Percentiles rank a stretch among this genome's conserved stretches.
Conservation (phyloP, 148 eudicot genomes). For the Diospyros lotus region DNA sequence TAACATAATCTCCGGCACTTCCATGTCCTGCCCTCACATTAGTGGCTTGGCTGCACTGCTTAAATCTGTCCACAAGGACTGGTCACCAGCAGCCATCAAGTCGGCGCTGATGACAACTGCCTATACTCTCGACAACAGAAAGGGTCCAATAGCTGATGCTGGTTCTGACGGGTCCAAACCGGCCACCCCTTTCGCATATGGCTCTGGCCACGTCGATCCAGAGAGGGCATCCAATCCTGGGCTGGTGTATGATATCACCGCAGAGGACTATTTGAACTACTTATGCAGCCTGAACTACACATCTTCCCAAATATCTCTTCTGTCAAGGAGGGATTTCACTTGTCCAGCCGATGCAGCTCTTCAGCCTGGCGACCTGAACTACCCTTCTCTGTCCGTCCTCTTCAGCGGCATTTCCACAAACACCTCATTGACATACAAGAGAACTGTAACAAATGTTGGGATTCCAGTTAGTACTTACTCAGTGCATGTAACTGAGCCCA, state of each 20-base stretch:
- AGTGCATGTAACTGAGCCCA: conserved; percentile 36
- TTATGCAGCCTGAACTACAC: conserved; percentile 57
- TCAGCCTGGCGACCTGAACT: conserved; percentile 57
- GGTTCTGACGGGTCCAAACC: conserved; percentile 24
- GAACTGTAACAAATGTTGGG: conserved; percentile 69
- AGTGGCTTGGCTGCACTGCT: conserved; percentile 59
- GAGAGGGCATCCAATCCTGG: conserved; percentile 60
- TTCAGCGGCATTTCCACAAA: conserved; percentile 22
- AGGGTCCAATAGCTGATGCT: conserved; percentile 38
- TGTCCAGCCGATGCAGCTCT: conserved; percentile 30
- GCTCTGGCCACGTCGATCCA: conserved; percentile 79
- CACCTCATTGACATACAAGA: conserved; percentile 28
- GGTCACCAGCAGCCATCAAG: conserved; percentile 76
- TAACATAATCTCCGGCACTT: conserved; percentile 69
- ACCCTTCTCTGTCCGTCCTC: conserved; percentile 59
- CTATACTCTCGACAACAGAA: conserved; percentile 35
- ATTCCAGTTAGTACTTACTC: conserved; percentile 27
- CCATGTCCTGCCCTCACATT: conserved; percentile 80
- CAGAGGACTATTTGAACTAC: conserved; percentile 45
- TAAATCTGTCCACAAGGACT: conserved; percentile 47
- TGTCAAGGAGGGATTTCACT: conserved; percentile 39
- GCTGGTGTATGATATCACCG: conserved; percentile 49
- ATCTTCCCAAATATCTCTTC: conserved; percentile 35
- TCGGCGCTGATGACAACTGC: conserved; percentile 76
- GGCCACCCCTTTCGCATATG: conserved; percentile 62